Evolutionary conservation across 2,329 filamentous ascomycete species (phyloP).

Genomic region (Penicillium crustosum): DNA sequence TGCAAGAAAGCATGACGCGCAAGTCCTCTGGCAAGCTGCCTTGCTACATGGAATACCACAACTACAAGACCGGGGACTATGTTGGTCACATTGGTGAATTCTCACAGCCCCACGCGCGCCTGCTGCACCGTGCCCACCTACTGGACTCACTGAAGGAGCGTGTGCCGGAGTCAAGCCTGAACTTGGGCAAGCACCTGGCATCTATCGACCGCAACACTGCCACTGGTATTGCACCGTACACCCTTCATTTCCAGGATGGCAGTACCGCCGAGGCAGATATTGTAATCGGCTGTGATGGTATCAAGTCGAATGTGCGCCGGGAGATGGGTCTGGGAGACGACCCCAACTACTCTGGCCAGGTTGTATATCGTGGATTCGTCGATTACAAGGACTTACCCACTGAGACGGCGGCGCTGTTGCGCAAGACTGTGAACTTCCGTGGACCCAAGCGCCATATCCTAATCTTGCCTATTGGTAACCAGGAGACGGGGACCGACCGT

Average conservation of each 20-base stretch:
- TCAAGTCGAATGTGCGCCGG: slow-evolving; percentile 49
- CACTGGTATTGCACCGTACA: slow-evolving; percentile 27
- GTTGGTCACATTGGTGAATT: slow-evolving; percentile 34
- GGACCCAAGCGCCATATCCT: slow-evolving; percentile 36
- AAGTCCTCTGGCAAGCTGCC: slow-evolving; percentile 37
- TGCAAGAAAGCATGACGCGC: slow-evolving; percentile 33
- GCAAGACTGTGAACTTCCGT: slow-evolving; percentile 38
- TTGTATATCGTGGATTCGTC: slow-evolving; percentile 41
- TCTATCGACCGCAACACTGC: slow-evolving; percentile 22
- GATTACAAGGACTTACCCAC: slow-evolving; percentile 34
- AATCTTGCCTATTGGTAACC: slow-evolving; percentile 40
- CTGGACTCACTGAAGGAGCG: slow-evolving; percentile 38
- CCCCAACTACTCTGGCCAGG: slow-evolving; percentile 38
- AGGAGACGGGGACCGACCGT: slow-evolving; percentile 32
- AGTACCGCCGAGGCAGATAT: slow-evolving; percentile 42
- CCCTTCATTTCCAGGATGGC: slow-evolving; percentile 48
- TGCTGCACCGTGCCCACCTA: slow-evolving; percentile 36
- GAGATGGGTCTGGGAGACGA: slow-evolving; percentile 30
- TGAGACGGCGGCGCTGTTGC: slow-evolving; percentile 32
- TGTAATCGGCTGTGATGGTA: slow-evolving; percentile 51
- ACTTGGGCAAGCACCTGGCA: slow-evolving; percentile 30
- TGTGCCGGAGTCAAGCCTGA: slow-evolving; percentile 27
- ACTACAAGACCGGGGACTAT: slow-evolving; percentile 29
- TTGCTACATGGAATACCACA: slow-evolving; percentile 34
- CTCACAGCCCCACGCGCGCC: slow-evolving; percentile 24